A percentile compares a stretch with the other conserved stretches of the same genome.
phyloP scores from a whole-genome alignment of 2,329 filamentous ascomycete species.

The Penicillium italicum region DNA sequence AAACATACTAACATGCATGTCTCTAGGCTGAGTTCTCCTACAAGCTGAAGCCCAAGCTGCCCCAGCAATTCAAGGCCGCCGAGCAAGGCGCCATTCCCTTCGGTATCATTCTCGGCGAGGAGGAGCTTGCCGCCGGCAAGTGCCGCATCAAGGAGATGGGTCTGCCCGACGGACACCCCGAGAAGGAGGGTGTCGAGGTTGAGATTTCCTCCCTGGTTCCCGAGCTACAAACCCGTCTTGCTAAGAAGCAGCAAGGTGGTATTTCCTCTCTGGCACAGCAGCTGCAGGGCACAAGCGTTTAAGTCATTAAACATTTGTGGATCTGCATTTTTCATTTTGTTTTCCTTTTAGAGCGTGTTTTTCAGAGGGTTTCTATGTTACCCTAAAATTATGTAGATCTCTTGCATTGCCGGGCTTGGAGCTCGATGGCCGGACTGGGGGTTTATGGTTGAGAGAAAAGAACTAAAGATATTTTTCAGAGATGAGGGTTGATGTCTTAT shows the following conservation, averaged over 20 bases:
- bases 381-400: conserved; percentile 8
- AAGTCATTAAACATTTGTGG: conserved; percentile 8
- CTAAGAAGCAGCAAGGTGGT: conserved; percentile 19
- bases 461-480: neutral
- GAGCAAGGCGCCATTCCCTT: conserved; percentile 77
- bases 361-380: conserved; percentile 2
- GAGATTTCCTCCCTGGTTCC: conserved; percentile 44
- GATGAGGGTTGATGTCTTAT: neutral
- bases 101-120: conserved; percentile 84
- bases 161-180: conserved; percentile 74
- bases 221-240: conserved; percentile 26
- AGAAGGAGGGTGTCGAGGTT: conserved; percentile 82
- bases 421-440: conserved; percentile 1
- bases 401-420: conserved; percentile 10
- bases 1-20: conserved; percentile 19
- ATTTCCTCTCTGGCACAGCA: conserved; percentile 23
- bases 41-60: conserved; percentile 87
- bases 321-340: conserved; percentile 11
- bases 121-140: conserved; percentile 78
- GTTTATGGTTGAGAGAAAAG: neutral
- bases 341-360: conserved; percentile 10
- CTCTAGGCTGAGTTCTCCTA: conserved; percentile 73
- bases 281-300: conserved; percentile 23
- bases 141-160: conserved; percentile 86
- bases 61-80: conserved; percentile 85